Conservation (phyloP, 768 basidiomycete genomes). For the Macrolepiota albuminosa region DNA sequence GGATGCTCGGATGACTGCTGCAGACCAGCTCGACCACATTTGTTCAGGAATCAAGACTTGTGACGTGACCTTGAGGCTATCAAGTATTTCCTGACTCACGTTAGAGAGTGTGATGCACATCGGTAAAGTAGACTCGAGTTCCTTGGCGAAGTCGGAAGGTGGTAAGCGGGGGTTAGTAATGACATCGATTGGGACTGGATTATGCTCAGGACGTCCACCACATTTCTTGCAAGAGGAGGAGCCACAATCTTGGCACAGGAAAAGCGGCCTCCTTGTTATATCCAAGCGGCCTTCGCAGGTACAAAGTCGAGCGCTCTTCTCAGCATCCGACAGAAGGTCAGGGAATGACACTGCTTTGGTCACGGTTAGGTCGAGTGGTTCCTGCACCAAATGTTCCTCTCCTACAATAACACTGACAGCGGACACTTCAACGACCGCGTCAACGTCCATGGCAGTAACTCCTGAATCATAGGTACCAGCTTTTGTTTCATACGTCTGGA, state of each 20-base stretch:
- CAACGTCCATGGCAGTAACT: constrained; percentile 47
- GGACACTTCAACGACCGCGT: constrained; percentile 18
- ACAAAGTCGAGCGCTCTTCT: constrained; percentile 74
- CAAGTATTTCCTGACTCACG: constrained; percentile 48
- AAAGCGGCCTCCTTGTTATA: constrained; percentile 62
- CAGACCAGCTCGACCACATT: constrained; percentile 67
- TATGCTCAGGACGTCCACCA: constrained; percentile 89
- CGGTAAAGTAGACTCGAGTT: constrained; percentile 75
- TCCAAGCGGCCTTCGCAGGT: constrained; percentile 86
- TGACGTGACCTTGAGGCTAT: constrained; percentile 38
- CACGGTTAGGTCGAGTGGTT: constrained; percentile 66
- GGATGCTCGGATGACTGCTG: constrained; percentile 57
- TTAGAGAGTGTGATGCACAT: constrained; percentile 71
- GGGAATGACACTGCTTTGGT: constrained; percentile 41
- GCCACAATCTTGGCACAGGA: constrained; percentile 71
- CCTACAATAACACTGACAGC: constrained; percentile 57
- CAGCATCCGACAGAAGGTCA: constrained; percentile 59
- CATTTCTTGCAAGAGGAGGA: constrained; percentile 81
- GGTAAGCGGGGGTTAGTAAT: constrained; percentile 51
- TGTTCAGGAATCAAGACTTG: constrained; percentile 41
- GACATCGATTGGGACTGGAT: constrained; percentile 52
- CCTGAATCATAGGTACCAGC: constrained; percentile 29
- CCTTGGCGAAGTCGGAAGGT: constrained; percentile 70
- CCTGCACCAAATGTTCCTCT: constrained; percentile 59
- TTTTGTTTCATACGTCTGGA: constrained; percentile 64